Conservation (phyloP, 192 early-diverging fungal genomes). For the Coemansia sp. region DNA sequence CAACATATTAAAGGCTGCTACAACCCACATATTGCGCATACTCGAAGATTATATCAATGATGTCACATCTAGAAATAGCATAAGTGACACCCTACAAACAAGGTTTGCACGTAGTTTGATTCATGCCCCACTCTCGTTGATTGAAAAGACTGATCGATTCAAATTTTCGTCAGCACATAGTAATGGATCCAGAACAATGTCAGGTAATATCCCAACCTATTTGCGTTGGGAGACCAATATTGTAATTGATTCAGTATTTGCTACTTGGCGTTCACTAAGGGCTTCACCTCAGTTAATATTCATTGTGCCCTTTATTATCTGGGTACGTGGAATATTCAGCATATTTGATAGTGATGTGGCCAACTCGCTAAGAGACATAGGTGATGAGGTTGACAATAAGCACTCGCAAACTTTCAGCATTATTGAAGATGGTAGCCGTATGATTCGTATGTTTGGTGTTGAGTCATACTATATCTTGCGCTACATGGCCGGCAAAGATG, state of each 20-base stretch:
- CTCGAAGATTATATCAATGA: background rate
- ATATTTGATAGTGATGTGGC: background rate
- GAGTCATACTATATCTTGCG: constrained; percentile 60
- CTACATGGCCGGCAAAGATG: constrained; percentile 63
- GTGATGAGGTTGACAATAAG: background rate
- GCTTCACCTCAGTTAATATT: constrained; percentile 26
- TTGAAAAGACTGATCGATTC: constrained; percentile 14
- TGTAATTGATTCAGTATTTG: background rate
- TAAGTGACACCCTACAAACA: background rate
- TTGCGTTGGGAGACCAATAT: background rate
- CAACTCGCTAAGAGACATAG: background rate
- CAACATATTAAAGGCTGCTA: background rate
- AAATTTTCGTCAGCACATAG: constrained; percentile 5
- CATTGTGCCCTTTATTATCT: constrained; percentile 20
- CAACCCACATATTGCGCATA: background rate
- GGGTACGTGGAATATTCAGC: background rate
- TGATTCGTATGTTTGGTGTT: constrained; percentile 69
- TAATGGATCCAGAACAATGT: background rate
- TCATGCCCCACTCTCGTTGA: constrained; percentile 6
- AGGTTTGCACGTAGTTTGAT: constrained; percentile 4
- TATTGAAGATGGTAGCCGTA: constrained; percentile 63
- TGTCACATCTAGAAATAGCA: background rate
- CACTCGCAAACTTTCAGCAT: constrained; percentile 16
- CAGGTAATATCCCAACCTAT: background rate
- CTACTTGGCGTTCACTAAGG: background rate